phyloP scores from a whole-genome alignment of 2,329 filamentous ascomycete genomes.

The Pseudogymnoascus sp. region DNA sequence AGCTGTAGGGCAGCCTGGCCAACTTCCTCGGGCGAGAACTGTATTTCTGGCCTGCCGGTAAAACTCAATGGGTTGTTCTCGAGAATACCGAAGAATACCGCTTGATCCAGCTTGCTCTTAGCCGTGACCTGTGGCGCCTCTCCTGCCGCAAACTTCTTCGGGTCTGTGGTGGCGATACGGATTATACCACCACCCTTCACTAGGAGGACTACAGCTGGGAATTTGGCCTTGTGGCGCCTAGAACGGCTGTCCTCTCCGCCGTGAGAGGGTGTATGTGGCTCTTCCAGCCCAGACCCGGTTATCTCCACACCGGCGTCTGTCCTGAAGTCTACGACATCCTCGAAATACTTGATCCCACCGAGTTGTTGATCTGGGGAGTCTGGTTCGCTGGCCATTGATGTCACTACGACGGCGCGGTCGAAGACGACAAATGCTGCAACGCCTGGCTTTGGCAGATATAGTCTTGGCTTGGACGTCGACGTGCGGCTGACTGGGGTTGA shows the following conservation, averaged over 20 bases:
- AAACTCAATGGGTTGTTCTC: slow-evolving; percentile 85
- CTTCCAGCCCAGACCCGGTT: slow-evolving; percentile 56
- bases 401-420: slow-evolving; percentile 66
- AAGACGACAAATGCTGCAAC: slow-evolving; percentile 79
- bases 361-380: slow-evolving; percentile 72
- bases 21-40: slow-evolving; percentile 63
- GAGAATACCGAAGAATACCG: slow-evolving; percentile 82
- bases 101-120: slow-evolving; percentile 86
- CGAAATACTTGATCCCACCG: slow-evolving; percentile 64
- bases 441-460: slow-evolving; percentile 72
- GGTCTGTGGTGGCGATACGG: slow-evolving; percentile 50
- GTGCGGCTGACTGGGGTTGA: slow-evolving; percentile 40
- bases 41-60: slow-evolving; percentile 55
- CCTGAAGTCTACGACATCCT: slow-evolving; percentile 79
- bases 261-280: slow-evolving; percentile 36
- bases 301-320: slow-evolving; percentile 56
- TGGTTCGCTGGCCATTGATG: slow-evolving; percentile 61
- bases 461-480: slow-evolving; percentile 45
- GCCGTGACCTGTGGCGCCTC: slow-evolving; percentile 61
- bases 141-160: slow-evolving; percentile 52
- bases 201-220: slow-evolving; percentile 54
- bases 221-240: slow-evolving; percentile 50
- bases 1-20: slow-evolving; percentile 69
- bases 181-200: slow-evolving; percentile 57
- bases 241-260: slow-evolving; percentile 41